phyloP scores from a whole-genome alignment of 306 rosid genomes.

The Psophocarpus tetragonolobus region DNA sequence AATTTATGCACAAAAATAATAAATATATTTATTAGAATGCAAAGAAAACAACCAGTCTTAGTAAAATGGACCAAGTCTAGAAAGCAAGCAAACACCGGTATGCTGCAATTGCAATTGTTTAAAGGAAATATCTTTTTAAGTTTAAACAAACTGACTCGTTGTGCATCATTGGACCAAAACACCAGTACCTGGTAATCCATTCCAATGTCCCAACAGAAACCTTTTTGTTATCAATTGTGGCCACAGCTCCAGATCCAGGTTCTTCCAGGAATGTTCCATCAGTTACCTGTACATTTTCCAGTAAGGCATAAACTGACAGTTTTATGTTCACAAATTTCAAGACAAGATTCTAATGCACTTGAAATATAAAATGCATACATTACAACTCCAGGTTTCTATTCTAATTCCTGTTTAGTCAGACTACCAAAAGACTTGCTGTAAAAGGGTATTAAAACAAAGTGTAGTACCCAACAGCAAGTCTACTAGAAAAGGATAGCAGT shows the following conservation, averaged over 20 bases:
- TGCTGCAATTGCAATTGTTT: constrained; percentile 5
- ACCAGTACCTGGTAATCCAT: constrained; percentile 77
- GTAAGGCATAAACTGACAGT: constrained; percentile 9
- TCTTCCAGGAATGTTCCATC: constrained; percentile 93
- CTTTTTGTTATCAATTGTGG: constrained; percentile 61
- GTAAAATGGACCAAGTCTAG: constrained; percentile 17
- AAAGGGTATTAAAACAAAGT: not conserved
- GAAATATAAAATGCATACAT: constrained; percentile 21
- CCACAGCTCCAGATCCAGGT: constrained; percentile 99
- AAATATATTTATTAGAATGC: not conserved
- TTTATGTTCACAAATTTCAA: constrained; percentile 10
- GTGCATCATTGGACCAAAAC: not conserved
- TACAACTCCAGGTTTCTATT: constrained; percentile 14
- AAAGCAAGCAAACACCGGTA: constrained; percentile 9
- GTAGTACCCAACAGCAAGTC: not conserved
- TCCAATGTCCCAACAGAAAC: constrained; percentile 91
- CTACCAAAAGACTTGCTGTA: constrained; percentile 16
- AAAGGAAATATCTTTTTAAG: not conserved
- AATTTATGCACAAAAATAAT: not conserved
- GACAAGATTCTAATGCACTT: constrained; percentile 23
- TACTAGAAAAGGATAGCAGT: constrained; percentile 16
- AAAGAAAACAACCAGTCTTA: not conserved
- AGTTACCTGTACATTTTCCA: constrained; percentile 52
- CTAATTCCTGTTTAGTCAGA: not conserved
- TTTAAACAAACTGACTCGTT: too few species aligned